These are phyloP conservation scores for Oryza brachyantha DNA, from an alignment of 176 grass and related monocot genomes.

Conservation along the genomic window DNA sequence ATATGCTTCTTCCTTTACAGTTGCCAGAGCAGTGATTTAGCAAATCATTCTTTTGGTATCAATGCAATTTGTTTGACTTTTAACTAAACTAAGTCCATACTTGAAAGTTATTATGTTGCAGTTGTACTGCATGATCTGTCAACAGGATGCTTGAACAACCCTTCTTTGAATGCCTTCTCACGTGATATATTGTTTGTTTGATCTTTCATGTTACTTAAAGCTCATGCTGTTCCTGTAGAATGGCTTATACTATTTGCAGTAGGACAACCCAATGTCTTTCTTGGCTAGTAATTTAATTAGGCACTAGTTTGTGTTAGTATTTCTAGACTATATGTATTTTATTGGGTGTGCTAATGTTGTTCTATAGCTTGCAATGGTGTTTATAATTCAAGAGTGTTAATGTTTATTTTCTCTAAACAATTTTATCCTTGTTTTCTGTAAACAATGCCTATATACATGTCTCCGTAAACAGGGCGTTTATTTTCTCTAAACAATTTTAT, in stretches of 20 bases:
- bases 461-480: conserved; percentile 85
- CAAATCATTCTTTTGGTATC: not conserved
- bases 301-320: conserved; percentile 11
- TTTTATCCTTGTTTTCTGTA: conserved; percentile 33
- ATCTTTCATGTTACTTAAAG: conserved; percentile 14
- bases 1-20: not conserved
- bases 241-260: conserved; percentile 23
- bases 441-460: conserved; percentile 46
- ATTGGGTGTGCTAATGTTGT: not conserved
- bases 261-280: conserved; percentile 4
- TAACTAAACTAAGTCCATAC: conserved; percentile 5
- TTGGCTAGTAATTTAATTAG: conserved; percentile 18
- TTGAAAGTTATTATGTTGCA: conserved; percentile 4
- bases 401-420: conserved; percentile 46
- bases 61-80: not conserved
- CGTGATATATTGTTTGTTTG: conserved; percentile 19
- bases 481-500: too few species aligned
- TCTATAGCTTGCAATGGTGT: conserved; percentile 25
- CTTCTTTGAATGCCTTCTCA: not conserved
- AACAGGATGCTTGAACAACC: conserved; percentile 4
- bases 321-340: not conserved
- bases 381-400: conserved; percentile 43
- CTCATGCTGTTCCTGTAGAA: not conserved
- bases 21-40: conserved; percentile 9
- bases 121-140: not conserved